Percentiles rank a stretch among this genome's conserved stretches.
Evolutionary conservation across 2,329 filamentous ascomycete genomes (phyloP).

Genomic region (Dactylonectria macrodidyma): DNA sequence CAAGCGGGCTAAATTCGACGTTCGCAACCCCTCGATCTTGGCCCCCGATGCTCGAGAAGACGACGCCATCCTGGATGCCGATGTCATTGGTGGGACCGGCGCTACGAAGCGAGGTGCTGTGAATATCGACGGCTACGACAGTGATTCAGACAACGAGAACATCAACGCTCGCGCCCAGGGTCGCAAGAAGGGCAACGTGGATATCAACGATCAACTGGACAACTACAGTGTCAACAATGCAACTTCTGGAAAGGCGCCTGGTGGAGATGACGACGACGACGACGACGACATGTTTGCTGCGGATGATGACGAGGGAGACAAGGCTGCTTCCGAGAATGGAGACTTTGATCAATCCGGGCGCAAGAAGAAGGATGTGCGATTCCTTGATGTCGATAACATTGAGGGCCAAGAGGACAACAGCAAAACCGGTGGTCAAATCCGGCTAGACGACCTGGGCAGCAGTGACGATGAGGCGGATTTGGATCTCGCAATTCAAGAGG

Average conservation of each 20-base stretch:
- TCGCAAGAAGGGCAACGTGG: constrained; percentile 65
- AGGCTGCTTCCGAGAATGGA: constrained; percentile 49
- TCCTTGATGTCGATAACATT: constrained; percentile 75
- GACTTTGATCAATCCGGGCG: constrained; percentile 62
- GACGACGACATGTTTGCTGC: constrained; percentile 82
- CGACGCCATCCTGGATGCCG: constrained; percentile 85
- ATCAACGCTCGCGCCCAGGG: constrained; percentile 82
- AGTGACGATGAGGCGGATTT: constrained; percentile 78
- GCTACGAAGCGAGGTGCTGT: constrained; percentile 93
- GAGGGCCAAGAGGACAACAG: constrained; percentile 84
- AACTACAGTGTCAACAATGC: constrained; percentile 65
- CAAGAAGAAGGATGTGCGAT: constrained; percentile 74
- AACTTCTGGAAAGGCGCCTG: constrained; percentile 63
- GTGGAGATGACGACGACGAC: constrained; percentile 71
- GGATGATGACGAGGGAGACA: constrained; percentile 67
- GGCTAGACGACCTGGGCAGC: constrained; percentile 69
- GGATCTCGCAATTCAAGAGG: constrained; percentile 80
- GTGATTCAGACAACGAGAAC: constrained; percentile 92
- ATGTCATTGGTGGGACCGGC: constrained; percentile 87
- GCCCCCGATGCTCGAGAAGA: constrained; percentile 83
- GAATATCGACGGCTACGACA: constrained; percentile 97
- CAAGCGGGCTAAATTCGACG: constrained; percentile 93
- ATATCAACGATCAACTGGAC: constrained; percentile 67
- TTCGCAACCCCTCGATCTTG: constrained; percentile 93
- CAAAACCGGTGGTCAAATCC: constrained; percentile 81